Evolutionary conservation across 2,329 filamentous ascomycete species (phyloP), one percentile per base, ranked within the genome.

Genomic region (Claviceps sp.): DNA sequence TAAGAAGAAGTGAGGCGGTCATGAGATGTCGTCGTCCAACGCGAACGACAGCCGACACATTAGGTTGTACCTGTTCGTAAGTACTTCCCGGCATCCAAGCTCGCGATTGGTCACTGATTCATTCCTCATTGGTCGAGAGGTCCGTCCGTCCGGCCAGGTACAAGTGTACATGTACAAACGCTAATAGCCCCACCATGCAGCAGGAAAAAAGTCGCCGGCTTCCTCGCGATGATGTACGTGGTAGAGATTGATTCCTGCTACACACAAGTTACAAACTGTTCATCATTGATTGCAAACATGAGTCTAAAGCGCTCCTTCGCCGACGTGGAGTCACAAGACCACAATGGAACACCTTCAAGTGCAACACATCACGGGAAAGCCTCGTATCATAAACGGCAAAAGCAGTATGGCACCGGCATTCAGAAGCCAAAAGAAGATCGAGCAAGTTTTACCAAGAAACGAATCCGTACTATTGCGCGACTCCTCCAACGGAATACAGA

Each of bases 381-480:
- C 51, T 52, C 44, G 42, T 47, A 55, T 30, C 43, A 41, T 49
- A 67, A 66, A 59, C 69, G 65, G 50, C 63, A 58, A 54, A 71
- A 70, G 54, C 62, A 63, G 44, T 61, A 54, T 51, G 56, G 56
- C 42, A 61, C 62, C 54, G 55, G 58, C 51, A 75, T 70, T 58
- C 64, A 68, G 59, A 70, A 70, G 54, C 65, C 68, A 11, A 74
- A 70, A 55, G 68, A 73, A 36, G 71, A 72, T 48, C 73, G 68
- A 52, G 66, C 81, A 47, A 79, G 79, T 62, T 78, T 78, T 61
- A 73, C 86, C 49, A 89, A 86, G 69, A 86, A 86, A 67, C 78
- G 84, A 46, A 81, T 81, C 54, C 77, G 87, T 51, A 81, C 82
- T 50, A 79, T 90, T 52, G 78, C 81, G 60, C 76, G 87, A 49